phyloP scores from a whole-genome alignment of 352 stramenopile species.

The Phytopythium mirpurense region DNA sequence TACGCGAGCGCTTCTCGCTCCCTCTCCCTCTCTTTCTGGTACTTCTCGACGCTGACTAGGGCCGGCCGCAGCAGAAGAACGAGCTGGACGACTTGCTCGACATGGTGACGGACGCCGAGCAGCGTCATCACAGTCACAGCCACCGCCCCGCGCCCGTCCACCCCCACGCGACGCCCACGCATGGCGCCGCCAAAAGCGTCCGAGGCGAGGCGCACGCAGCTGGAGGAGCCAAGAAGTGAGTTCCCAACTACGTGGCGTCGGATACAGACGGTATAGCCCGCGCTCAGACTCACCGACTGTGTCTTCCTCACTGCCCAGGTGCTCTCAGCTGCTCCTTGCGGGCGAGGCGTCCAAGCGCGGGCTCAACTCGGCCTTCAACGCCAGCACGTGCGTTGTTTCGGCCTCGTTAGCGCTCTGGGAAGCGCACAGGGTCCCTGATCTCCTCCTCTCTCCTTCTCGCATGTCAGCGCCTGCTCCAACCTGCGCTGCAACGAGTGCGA shows the following conservation, averaged over 20 bases:
- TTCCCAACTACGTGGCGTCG: not conserved
- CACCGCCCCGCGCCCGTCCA: constrained; percentile 11
- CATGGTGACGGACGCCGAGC: constrained; percentile 46
- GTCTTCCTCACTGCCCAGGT: constrained; percentile 21
- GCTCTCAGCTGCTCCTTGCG: constrained; percentile 43
- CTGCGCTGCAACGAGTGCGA: constrained; percentile 81
- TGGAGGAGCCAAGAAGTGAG: constrained; percentile 59
- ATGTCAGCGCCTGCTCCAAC: constrained; percentile 50
- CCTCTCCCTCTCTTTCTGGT: not conserved
- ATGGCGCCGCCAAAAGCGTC: constrained; percentile 6
- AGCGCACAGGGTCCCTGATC: not conserved
- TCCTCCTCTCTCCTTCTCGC: not conserved
- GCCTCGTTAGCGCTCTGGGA: not conserved
- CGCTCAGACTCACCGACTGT: not conserved
- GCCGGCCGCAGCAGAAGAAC: constrained; percentile 14
- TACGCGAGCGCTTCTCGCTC: constrained; percentile 7
- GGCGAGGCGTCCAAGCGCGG: constrained; percentile 52
- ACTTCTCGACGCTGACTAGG: not conserved
- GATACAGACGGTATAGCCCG: not conserved
- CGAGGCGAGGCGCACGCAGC: constrained; percentile 25
- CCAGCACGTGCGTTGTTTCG: constrained; percentile 27
- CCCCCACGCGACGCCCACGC: not conserved
- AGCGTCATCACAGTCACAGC: constrained; percentile 14
- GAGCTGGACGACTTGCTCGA: constrained; percentile 75
- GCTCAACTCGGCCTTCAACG: constrained; percentile 49